phyloP scores from a whole-genome alignment of 140 eudicot genomes.

The Oenanthe javanica region DNA sequence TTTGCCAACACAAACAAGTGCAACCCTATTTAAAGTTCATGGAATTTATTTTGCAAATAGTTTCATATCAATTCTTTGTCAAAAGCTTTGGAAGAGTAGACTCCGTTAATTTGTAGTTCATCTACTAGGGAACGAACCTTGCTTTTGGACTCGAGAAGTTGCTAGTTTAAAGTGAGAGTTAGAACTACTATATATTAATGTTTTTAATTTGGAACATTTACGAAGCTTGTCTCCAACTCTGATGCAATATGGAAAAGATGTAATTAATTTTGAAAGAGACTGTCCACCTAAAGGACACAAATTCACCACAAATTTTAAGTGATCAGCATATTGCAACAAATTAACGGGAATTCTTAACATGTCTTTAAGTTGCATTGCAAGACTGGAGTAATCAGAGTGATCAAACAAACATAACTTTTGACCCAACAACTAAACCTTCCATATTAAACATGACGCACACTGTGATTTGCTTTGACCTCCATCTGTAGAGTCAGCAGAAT shows the following conservation, averaged over 20 bases:
- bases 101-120: background rate
- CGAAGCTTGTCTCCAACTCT: background rate
- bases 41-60: background rate
- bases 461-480: constrained; percentile 37
- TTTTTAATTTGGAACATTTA: background rate
- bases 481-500: constrained; percentile 29
- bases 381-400: constrained; percentile 50
- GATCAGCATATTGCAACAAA: background rate
- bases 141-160: background rate
- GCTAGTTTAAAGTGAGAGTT: constrained; percentile 10
- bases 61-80: background rate
- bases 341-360: constrained; percentile 47
- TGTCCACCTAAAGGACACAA: constrained; percentile 38
- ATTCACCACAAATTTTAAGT: background rate
- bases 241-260: constrained; percentile 58
- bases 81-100: background rate
- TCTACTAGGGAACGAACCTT: background rate
- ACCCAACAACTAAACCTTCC: constrained; percentile 80
- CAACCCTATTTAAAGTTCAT: background rate
- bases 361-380: constrained; percentile 72
- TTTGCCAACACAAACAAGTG: background rate
- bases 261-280: constrained; percentile 30
- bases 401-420: constrained; percentile 56
- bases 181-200: background rate
- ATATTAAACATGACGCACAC: constrained; percentile 74